Evolutionary conservation across 1,284 basidiomycete genomes (phyloP).

Genomic region (Cryptococcus sp.): DNA sequence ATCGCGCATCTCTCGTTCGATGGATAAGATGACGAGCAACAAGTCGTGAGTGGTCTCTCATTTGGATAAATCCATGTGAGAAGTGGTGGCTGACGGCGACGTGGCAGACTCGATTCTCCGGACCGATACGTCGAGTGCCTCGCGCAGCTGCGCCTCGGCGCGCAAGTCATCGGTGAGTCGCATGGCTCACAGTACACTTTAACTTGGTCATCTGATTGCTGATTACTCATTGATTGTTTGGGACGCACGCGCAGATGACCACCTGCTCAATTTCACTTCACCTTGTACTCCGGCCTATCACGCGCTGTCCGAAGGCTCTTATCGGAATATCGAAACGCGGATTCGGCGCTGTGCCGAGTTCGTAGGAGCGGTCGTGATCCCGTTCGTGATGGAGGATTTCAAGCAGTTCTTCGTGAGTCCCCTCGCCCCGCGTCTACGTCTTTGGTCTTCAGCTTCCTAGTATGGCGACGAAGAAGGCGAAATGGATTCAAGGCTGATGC

Average conservation of each 20-base stretch:
- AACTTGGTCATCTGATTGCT: background rate
- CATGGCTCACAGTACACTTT: background rate
- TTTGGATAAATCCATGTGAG: conserved; percentile 4
- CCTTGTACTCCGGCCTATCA: conserved; percentile 66
- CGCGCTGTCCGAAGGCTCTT: conserved; percentile 66
- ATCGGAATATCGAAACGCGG: conserved; percentile 68
- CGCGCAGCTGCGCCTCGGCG: conserved; percentile 69
- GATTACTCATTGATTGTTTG: background rate
- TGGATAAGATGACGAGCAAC: conserved; percentile 88
- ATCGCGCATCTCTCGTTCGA: conserved; percentile 73
- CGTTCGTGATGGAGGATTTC: conserved; percentile 78
- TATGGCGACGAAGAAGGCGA: background rate
- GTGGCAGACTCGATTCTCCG: conserved; percentile 76
- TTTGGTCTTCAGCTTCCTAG: background rate
- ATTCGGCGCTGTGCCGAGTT: conserved; percentile 84
- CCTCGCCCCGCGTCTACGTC: background rate
- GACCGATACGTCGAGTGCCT: conserved; percentile 80
- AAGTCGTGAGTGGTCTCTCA: conserved; percentile 69
- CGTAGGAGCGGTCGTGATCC: conserved; percentile 83
- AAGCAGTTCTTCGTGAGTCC: conserved; percentile 70
- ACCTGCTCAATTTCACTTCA: conserved; percentile 69
- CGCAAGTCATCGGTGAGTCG: conserved; percentile 66
- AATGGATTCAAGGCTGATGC: conserved; percentile 2
- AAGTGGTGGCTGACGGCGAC: background rate
- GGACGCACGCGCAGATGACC: conserved; percentile 64